Evolutionary conservation across 192 early-diverging fungal species (phyloP).

Genomic region (Entomortierella beljakovae): DNA sequence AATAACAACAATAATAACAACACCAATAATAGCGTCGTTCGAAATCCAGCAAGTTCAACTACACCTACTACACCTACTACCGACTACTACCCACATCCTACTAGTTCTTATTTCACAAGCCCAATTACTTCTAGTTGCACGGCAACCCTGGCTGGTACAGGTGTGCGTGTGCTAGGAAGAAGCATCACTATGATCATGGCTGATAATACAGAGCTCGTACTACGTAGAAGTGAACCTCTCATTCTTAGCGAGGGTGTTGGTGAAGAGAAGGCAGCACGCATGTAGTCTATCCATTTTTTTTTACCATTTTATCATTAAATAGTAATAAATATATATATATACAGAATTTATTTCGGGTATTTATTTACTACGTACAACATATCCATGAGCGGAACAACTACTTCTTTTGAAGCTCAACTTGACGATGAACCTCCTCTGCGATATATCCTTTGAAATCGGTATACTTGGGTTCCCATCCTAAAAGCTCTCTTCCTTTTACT

Average conservation of each 20-base stretch:
- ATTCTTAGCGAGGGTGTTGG: slow-evolving; percentile 43
- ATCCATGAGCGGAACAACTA: no score
- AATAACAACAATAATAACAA: slow-evolving; percentile 1
- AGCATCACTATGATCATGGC: slow-evolving; percentile 41
- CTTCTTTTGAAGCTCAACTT: slow-evolving; percentile 10
- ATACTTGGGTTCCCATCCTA: slow-evolving; percentile 42
- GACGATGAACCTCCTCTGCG: slow-evolving; percentile 22
- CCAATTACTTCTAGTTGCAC: slow-evolving; percentile 34
- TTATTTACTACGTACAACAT: no score
- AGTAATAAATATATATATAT: no score
- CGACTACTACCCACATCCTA: slow-evolving; percentile 7
- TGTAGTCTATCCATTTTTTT: slow-evolving; percentile 3
- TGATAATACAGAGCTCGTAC: slow-evolving; percentile 16
- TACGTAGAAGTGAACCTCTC: slow-evolving; percentile 35
- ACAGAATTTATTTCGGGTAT: no score
- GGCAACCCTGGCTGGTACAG: slow-evolving; percentile 38
- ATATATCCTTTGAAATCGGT: slow-evolving; percentile 31
- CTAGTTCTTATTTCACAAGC: slow-evolving; percentile 29
- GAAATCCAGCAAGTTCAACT: not conserved
- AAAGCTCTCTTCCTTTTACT: slow-evolving; percentile 26
- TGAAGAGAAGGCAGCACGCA: slow-evolving; percentile 46
- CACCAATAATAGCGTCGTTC: not conserved
- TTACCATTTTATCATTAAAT: no score
- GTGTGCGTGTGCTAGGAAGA: slow-evolving; percentile 21
- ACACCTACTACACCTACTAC: not conserved